These are phyloP conservation scores for Millerago galiae DNA, from an alignment of 805 yeast genomes.

Conservation along the genomic window DNA sequence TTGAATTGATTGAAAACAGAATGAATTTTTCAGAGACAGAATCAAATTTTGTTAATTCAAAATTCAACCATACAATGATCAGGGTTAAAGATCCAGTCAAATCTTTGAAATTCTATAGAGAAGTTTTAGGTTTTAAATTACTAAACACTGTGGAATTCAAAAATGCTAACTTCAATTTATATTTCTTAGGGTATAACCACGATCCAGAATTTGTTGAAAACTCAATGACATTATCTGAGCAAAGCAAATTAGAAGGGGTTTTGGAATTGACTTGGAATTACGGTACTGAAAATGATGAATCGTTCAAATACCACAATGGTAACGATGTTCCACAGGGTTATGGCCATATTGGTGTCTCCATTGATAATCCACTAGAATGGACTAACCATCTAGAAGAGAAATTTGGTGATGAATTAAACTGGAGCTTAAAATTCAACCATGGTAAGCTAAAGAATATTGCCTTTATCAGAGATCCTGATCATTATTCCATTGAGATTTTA, in stretches of 20 bases:
- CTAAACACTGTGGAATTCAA: slow-evolving; percentile 49
- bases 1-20: slow-evolving; percentile 70
- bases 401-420: slow-evolving; percentile 46
- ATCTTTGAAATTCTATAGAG: slow-evolving; percentile 72
- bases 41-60: slow-evolving; percentile 28
- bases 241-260: slow-evolving; percentile 53
- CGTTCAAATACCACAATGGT: slow-evolving; percentile 77
- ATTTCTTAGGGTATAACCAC: slow-evolving; percentile 74
- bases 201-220: slow-evolving; percentile 35
- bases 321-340: slow-evolving; percentile 76
- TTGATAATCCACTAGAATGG: slow-evolving; percentile 52
- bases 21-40: slow-evolving; percentile 33
- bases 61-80: slow-evolving; percentile 86
- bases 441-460: slow-evolving; percentile 58
- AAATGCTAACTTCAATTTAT: slow-evolving; percentile 75
- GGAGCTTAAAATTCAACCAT: slow-evolving; percentile 52
- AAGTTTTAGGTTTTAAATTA: slow-evolving; percentile 76
- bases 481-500: slow-evolving; percentile 74
- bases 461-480: slow-evolving; percentile 83
- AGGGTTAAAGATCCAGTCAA: slow-evolving; percentile 79
- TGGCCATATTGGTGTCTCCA: slow-evolving; percentile 77
- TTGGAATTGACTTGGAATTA: slow-evolving; percentile 91
- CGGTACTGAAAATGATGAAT: slow-evolving; percentile 82
- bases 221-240: slow-evolving; percentile 27
- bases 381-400: slow-evolving; percentile 42